Evolutionary conservation across 140 eudicot species (phyloP).

Genomic region (Flaveria floridana): DNA sequence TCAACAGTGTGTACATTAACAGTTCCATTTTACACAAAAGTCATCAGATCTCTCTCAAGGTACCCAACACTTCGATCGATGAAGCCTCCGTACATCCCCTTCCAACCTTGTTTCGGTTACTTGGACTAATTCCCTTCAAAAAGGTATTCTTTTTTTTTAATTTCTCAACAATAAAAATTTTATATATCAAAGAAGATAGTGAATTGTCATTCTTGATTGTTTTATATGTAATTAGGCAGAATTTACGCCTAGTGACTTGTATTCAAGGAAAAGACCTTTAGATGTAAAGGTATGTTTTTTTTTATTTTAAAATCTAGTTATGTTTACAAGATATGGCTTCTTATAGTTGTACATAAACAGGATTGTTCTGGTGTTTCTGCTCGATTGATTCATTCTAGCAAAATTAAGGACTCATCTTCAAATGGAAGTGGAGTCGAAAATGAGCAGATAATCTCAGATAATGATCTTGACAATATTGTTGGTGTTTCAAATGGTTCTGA

Average conservation of each 20-base stretch:
- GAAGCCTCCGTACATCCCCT: conserved; percentile 81
- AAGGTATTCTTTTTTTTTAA: conserved; percentile 46
- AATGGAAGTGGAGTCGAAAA: conserved; percentile 55
- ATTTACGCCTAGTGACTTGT: conserved; percentile 75
- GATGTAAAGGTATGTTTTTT: conserved; percentile 46
- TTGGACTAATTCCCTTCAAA: conserved; percentile 76
- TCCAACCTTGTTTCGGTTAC: conserved; percentile 70
- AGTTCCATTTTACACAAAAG: conserved; percentile 76
- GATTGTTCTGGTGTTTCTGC: conserved; percentile 55
- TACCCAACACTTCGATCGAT: conserved; percentile 48
- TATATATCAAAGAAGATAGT: not conserved
- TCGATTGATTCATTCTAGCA: conserved; percentile 44
- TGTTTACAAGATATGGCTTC: conserved; percentile 6
- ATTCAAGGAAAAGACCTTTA: conserved; percentile 69
- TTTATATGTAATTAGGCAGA: conserved; percentile 53
- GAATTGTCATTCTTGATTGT: conserved; percentile 20
- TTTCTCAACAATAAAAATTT: conserved; percentile 9
- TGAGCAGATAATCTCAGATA: conserved; percentile 76
- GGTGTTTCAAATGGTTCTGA: conserved; percentile 79
- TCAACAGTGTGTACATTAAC: conserved; percentile 69
- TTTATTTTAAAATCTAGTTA: conserved; percentile 4
- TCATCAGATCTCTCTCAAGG: conserved; percentile 67
- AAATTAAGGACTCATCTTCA: conserved; percentile 42
- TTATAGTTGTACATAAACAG: conserved; percentile 41
- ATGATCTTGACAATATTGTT: conserved; percentile 80